Evolutionary conservation across 192 early-diverging fungal genomes (phyloP).

Genomic region (Dimargaris verticillata): DNA sequence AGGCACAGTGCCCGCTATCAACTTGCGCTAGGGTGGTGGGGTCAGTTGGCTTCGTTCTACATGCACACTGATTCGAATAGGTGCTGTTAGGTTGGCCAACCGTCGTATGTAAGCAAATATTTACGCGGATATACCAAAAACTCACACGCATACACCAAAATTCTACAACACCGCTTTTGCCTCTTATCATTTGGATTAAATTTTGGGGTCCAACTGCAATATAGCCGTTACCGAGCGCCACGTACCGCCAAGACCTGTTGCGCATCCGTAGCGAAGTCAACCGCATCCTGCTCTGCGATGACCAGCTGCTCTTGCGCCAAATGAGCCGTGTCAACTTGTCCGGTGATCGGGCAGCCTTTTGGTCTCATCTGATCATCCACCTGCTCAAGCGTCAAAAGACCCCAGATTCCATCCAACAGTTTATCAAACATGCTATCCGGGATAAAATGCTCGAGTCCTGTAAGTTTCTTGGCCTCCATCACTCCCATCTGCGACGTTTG

Average conservation of each 20-base stretch:
- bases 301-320: slow-evolving; percentile 9
- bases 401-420: slow-evolving; percentile 18
- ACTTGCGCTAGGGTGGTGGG: too few relatives aligned
- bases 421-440: slow-evolving; percentile 26
- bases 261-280: neutral
- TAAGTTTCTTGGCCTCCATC: slow-evolving; percentile 8
- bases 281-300: neutral
- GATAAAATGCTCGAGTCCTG: slow-evolving; percentile 18
- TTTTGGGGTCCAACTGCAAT: neutral
- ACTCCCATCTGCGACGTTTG: too few relatives aligned
- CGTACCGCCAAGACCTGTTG: neutral
- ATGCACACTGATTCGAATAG: too few relatives aligned
- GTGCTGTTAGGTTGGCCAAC: too few relatives aligned
- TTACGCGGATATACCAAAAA: neutral
- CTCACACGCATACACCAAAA: neutral
- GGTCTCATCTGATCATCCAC: slow-evolving; percentile 7
- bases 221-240: slow-evolving; percentile 4
- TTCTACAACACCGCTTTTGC: neutral
- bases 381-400: slow-evolving; percentile 10
- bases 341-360: slow-evolving; percentile 4
- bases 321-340: slow-evolving; percentile 10
- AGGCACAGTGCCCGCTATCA: too few relatives aligned
- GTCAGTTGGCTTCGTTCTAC: too few relatives aligned
- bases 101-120: too few relatives aligned
- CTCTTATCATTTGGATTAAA: neutral